Evolutionary conservation across 805 yeast species (phyloP).

Genomic region (Lachancea quebecensis): DNA sequence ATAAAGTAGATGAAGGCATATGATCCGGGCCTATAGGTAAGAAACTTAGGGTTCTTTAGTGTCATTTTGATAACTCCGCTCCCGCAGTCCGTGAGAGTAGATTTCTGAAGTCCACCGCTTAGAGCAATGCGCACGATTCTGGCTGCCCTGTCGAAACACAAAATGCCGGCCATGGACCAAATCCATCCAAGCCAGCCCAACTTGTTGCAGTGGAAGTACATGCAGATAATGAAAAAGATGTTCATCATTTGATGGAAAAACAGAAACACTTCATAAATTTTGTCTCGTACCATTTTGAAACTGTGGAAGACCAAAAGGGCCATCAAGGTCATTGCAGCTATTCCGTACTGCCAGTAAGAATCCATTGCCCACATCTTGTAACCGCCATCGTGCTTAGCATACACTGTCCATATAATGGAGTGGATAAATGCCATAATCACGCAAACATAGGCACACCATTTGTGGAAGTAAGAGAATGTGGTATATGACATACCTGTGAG

Average conservation of each 20-base stretch:
- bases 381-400: constrained; percentile 38
- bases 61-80: constrained; percentile 36
- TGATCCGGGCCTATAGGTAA: constrained; percentile 49
- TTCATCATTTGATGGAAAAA: constrained; percentile 53
- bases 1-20: constrained; percentile 53
- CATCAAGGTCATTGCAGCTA: constrained; percentile 39
- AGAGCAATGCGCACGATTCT: constrained; percentile 38
- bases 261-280: constrained; percentile 54
- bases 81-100: constrained; percentile 21
- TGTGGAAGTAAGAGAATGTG: constrained; percentile 58
- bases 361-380: constrained; percentile 38
- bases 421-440: constrained; percentile 49
- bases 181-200: constrained; percentile 49
- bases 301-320: constrained; percentile 44
- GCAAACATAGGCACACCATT: constrained; percentile 52
- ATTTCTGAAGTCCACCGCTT: constrained; percentile 24
- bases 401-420: constrained; percentile 47
- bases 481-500: constrained; percentile 56
- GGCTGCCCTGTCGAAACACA: constrained; percentile 46
- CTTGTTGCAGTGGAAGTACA: constrained; percentile 51
- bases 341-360: constrained; percentile 43
- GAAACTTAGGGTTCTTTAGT: constrained; percentile 37
- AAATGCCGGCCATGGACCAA: constrained; percentile 38
- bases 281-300: constrained; percentile 43
- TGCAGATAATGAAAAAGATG: constrained; percentile 43